A percentile compares a stretch with the other conserved stretches of the same genome.
Evolutionary conservation across 2,329 filamentous ascomycete species (phyloP).

Genomic region (Stromatinia cepivora): DNA sequence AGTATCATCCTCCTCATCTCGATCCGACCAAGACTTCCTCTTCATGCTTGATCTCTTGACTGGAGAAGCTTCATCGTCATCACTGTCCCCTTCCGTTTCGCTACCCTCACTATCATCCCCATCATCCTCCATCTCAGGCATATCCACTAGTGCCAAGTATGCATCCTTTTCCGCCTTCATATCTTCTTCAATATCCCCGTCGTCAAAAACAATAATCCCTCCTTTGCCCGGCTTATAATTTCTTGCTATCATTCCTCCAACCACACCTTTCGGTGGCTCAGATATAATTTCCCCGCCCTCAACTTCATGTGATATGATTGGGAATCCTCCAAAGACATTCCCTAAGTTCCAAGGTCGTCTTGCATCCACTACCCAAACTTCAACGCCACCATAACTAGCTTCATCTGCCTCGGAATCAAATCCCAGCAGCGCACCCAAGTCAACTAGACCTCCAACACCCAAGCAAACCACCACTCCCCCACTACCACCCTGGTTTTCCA

Average conservation of each 20-base stretch:
- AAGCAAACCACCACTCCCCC: conserved; percentile 91
- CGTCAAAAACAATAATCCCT: conserved; percentile 91
- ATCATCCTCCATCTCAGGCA: conserved; percentile 76
- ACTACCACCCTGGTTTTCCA: conserved; percentile 76
- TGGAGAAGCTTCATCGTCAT: conserved; percentile 53
- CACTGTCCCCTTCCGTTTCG: conserved; percentile 57
- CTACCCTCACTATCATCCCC: conserved; percentile 52
- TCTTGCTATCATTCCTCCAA: conserved; percentile 69
- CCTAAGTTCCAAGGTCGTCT: conserved; percentile 91
- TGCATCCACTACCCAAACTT: conserved; percentile 92
- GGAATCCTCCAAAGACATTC: conserved; percentile 83
- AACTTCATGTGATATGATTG: conserved; percentile 49
- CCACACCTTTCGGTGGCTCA: conserved; percentile 64
- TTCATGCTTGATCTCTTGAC: conserved; percentile 62
- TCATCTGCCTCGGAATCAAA: conserved; percentile 67
- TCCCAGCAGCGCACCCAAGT: conserved; percentile 77
- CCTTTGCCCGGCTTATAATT: conserved; percentile 77
- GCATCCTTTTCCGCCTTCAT: conserved; percentile 73
- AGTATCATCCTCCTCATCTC: conserved; percentile 62
- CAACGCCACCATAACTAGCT: conserved; percentile 74
- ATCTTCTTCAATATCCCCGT: conserved; percentile 90
- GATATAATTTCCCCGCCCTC: conserved; percentile 44
- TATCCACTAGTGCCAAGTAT: conserved; percentile 81
- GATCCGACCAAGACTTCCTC: conserved; percentile 76
- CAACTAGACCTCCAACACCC: conserved; percentile 88